phyloP scores from a whole-genome alignment of 306 rosid genomes.

The Rosa persica region DNA sequence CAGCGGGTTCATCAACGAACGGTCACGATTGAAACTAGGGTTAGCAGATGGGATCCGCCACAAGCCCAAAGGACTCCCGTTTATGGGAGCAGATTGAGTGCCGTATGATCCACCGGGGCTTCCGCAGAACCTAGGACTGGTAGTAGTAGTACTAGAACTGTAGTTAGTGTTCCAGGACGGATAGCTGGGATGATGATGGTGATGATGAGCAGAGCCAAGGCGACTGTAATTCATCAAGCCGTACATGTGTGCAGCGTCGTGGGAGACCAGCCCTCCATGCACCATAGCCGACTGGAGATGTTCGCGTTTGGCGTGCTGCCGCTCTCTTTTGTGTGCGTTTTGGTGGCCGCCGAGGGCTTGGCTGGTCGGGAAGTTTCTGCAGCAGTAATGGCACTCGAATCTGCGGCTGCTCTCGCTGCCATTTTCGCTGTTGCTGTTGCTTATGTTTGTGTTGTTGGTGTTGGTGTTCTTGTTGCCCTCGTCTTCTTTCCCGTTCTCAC shows the following conservation, averaged over 20 bases:
- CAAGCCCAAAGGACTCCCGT: conserved; percentile 67
- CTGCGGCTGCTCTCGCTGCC: conserved; percentile 60
- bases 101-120: conserved; percentile 30
- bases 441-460: conserved; percentile 18
- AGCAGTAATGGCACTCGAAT: conserved; percentile 93
- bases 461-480: conserved; percentile 24
- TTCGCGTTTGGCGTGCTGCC: conserved; percentile 87
- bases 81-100: conserved; percentile 51
- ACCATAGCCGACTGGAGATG: conserved; percentile 81
- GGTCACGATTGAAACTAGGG: conserved; percentile 56
- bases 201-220: conserved; percentile 32
- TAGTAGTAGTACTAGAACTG: background rate
- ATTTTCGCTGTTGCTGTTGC: conserved; percentile 15
- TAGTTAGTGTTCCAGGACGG: conserved; percentile 49
- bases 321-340: conserved; percentile 89
- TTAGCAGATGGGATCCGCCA: conserved; percentile 65
- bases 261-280: conserved; percentile 47
- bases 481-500: conserved; percentile 27
- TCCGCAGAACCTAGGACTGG: conserved; percentile 48
- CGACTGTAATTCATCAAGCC: conserved; percentile 63
- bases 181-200: conserved; percentile 26
- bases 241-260: conserved; percentile 55
- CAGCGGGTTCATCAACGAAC: conserved; percentile 26
- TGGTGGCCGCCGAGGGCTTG: conserved; percentile 98
- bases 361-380: conserved; percentile 89